Evolutionary conservation across 192 early-diverging fungal genomes (phyloP).

Genomic region (Entrophospora sp.): DNA sequence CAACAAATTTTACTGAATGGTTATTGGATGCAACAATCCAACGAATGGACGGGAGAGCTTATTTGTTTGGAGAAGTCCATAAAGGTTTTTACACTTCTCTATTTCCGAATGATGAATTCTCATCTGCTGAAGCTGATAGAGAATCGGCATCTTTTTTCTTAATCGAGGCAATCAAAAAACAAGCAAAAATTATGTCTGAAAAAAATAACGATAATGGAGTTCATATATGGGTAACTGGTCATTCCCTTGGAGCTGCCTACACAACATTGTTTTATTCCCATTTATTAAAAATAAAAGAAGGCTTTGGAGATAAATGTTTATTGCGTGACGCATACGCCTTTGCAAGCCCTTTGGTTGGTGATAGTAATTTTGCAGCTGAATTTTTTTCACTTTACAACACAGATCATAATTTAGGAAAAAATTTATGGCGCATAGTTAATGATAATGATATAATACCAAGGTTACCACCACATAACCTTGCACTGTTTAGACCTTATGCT

Average conservation of each 20-base stretch:
- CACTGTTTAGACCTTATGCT: no score
- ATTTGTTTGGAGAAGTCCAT: constrained; percentile 42
- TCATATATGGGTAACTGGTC: constrained; percentile 45
- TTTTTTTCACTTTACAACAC: no score
- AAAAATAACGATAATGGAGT: constrained; percentile 25
- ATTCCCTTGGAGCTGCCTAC: constrained; percentile 44
- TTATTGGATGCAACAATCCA: constrained; percentile 39
- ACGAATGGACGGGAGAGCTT: constrained; percentile 37
- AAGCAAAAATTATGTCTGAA: background rate
- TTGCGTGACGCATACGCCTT: constrained; percentile 32
- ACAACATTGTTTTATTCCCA: constrained; percentile 34
- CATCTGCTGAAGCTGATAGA: constrained; percentile 1
- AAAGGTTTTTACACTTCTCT: constrained; percentile 45
- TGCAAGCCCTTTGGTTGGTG: constrained; percentile 37
- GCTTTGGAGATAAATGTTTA: background rate
- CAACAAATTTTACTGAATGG: constrained; percentile 41
- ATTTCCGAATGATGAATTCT: constrained; percentile 27
- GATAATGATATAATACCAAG: no score
- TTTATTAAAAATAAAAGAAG: constrained; percentile 28
- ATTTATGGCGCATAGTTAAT: no score
- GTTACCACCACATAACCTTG: no score
- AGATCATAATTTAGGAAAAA: no score
- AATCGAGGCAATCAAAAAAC: constrained; percentile 22
- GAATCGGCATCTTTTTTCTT: constrained; percentile 35
- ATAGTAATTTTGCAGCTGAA: constrained; percentile 34